Evolutionary conservation across 768 basidiomycete species (phyloP), one percentile per base, ranked within the genome.

Genomic region (Tubosaeta sp.): DNA sequence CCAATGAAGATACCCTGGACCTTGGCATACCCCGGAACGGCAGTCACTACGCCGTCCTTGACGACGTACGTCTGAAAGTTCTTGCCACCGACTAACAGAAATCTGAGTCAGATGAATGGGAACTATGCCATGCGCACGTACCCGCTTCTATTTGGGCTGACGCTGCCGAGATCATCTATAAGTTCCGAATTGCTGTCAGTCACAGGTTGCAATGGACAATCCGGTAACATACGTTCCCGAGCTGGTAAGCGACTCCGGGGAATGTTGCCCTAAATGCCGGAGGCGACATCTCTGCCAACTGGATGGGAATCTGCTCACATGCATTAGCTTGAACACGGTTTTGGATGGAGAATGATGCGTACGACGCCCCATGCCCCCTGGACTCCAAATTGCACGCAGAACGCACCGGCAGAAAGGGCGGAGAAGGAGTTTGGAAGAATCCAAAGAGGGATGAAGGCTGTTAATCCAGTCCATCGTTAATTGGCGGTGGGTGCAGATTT

Each of bases 291-390:
- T 97, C 92, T 6, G 83, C 77, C 33, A 95, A 74, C 67, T 86
- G 87, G 58, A 93, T 86, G 5, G 91, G 91, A 65, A 82, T 78
- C 76, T 76, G 47, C 14, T 0, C 5, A 8, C 7, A 22, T 12
- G 19, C 6, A 13, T 56, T 5, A 56, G 37, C 7, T 35, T 7
- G 12, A n/a, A 42, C 8, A 34, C 25, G 6, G 12, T 19, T 8
- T 35, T 0, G 14, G 10, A 27, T 12, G 7, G 6, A 44, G 37
- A 29, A 34, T 6, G 11, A 43, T 50, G 66, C 86, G 58, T 63
- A 91, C 88, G 11, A 91, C 85, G 60, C 90, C 90, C 88, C 89
- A 92, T 34, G 90, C 91, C 2, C 91, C 91, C 65, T 95, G 93
- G 0, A 95, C 89, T 46, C 89, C 90, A 58, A 90, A 82, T 62